Percentiles rank a stretch among this genome's conserved stretches.
phyloP scores from a whole-genome alignment of 345 rosid species.

The Streptanthus diversifolius region DNA sequence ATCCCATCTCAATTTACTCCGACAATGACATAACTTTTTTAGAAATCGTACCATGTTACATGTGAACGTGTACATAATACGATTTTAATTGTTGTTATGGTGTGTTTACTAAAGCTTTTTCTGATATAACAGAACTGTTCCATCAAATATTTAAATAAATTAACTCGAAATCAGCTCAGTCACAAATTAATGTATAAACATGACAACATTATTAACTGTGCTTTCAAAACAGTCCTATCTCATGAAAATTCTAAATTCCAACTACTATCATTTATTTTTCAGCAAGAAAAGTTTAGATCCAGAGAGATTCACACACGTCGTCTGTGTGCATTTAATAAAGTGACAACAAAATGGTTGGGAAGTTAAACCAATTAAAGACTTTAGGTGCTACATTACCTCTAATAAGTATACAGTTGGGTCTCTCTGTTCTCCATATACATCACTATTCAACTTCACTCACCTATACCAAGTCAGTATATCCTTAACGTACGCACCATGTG shows the following conservation, averaged over 20 bases:
- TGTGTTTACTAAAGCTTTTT: no score
- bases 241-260: not conserved
- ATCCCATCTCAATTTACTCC: not conserved
- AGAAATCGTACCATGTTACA: not conserved
- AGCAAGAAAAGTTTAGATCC: not conserved
- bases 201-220: not conserved
- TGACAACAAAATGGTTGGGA: slow-evolving; percentile 28
- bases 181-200: not conserved
- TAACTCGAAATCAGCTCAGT: not conserved
- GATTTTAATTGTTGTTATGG: no score
- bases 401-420: slow-evolving; percentile 17
- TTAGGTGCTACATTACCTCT: not conserved
- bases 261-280: not conserved
- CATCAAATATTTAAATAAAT: not conserved
- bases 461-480: not conserved
- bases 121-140: not conserved
- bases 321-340: slow-evolving; percentile 11
- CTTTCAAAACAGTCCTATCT: not conserved
- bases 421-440: not conserved
- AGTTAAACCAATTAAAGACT: slow-evolving; percentile 22
- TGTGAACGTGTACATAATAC: not conserved
- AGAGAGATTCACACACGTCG: not conserved
- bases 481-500: slow-evolving; percentile 43
- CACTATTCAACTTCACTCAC: not conserved
- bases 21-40: not conserved